Evolutionary conservation across 768 basidiomycete species (phyloP).

Genomic region (Hebeloma cylindrosporum): DNA sequence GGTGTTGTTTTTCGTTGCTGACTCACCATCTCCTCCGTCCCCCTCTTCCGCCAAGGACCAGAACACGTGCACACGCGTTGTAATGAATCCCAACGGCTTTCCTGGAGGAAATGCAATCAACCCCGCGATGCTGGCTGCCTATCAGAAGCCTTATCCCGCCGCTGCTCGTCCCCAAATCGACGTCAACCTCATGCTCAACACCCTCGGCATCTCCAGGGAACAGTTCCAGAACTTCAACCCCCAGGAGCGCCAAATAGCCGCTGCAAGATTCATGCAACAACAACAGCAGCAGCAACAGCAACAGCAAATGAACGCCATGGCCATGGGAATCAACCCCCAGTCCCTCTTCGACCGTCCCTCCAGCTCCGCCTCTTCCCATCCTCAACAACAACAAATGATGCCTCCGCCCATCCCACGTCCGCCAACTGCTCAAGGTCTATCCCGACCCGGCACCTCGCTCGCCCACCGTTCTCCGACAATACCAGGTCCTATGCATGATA

Average conservation of each 20-base stretch:
- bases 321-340: constrained; percentile 5
- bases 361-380: constrained; percentile 27
- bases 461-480: constrained; percentile 33
- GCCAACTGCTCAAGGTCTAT: constrained; percentile 21
- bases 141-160: constrained; percentile 21
- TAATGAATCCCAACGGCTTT: constrained; percentile 4
- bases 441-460: constrained; percentile 29
- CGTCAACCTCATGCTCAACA: constrained; percentile 21
- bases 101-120: constrained; percentile 25
- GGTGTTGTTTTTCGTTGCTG: too few relatives aligned
- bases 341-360: constrained; percentile 22
- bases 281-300: constrained; percentile 6
- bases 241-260: constrained; percentile 26
- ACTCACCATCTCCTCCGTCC: too few relatives aligned
- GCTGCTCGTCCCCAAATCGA: constrained; percentile 9
- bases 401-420: constrained; percentile 32
- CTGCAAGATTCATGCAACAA: constrained; percentile 23
- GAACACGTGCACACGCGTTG: too few relatives aligned
- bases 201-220: constrained; percentile 29
- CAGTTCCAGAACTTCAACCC: constrained; percentile 28
- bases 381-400: constrained; percentile 28
- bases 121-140: constrained; percentile 33
- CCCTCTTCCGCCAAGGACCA: too few relatives aligned
- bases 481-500: constrained; percentile 21
- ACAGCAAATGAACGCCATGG: constrained; percentile 8